Base-by-base conservation (phyloP, 2,329 filamentous ascomycete genomes). In the Fusarium torreyae region DNA sequence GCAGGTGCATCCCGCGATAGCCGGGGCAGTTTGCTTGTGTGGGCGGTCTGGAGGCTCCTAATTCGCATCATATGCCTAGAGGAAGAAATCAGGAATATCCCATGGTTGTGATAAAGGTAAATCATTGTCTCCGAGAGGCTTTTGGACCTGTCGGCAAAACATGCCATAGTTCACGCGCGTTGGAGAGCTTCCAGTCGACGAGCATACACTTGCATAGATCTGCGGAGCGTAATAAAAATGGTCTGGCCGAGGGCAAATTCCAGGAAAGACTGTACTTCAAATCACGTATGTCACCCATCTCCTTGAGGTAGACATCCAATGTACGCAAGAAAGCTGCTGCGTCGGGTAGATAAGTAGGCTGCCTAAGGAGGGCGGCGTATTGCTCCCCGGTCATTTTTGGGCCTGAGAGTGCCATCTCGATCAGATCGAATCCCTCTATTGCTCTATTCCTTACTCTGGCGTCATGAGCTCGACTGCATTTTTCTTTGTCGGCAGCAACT, bases 171-270 rank as follows among this genome's bases (percentile, higher is more conserved):
- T 4, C 7, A 24, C 22, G 22, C 22, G 22, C 22, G 10, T 20
- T n/a, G 20, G 48, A 36, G 14, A 31, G 14, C 38, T 24, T 51
- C 17, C 34, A 40, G 20, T 51, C 36, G 17, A 15, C 24, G 14
- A 51, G 48, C 4, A 38, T 20, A 42, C 33, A 42, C 22, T 39
- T 51, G 48, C 48, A 51, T 22, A 51, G 11, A 6, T 51, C 48
- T 11, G 22, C 14, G 5, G 48, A 51, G 34, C 33, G 39, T 20
- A 42, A 20, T 7, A 42, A 22, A 42, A 20, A 20, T 10, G 18
- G 39, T 14, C 14, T 42, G 18, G 10, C 18, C 10, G 4, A 10
- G 28, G 5, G 28, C 14, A 42, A 14, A 20, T 14, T 22, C 39
- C 39, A 20, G 11, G n/a, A 7, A 18, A 42, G 18, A 6, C n/a